Conservation (phyloP, 495 filamentous ascomycete genomes). For the Pseudomonodictys pantanalensis region DNA sequence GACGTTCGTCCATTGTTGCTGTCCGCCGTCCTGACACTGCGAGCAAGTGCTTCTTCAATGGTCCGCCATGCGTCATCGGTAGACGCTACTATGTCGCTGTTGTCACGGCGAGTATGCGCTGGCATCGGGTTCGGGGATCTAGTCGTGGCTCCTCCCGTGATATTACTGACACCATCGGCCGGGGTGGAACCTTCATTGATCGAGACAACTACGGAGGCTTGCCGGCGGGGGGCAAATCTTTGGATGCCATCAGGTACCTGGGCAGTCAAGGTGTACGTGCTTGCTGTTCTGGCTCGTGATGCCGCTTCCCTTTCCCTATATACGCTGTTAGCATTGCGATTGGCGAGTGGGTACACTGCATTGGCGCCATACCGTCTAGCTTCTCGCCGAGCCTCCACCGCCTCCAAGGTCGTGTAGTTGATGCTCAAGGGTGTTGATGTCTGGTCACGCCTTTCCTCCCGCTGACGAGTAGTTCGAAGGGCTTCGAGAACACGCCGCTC, state of each 20-base stretch:
- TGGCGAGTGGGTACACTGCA: slow-evolving; percentile 10
- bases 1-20: slow-evolving; percentile 7
- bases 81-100: slow-evolving; percentile 23
- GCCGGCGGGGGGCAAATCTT: slow-evolving; percentile 29
- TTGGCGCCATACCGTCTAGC: slow-evolving; percentile 27
- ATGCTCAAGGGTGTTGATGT: slow-evolving; percentile 38
- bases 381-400: slow-evolving; percentile 19
- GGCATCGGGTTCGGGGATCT: slow-evolving; percentile 30
- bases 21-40: slow-evolving; percentile 35
- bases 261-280: neutral
- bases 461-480: slow-evolving; percentile 45
- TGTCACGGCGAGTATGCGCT: slow-evolving; percentile 26
- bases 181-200: slow-evolving; percentile 1
- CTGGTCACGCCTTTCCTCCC: slow-evolving; percentile 36
- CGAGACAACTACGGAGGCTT: slow-evolving; percentile 31
- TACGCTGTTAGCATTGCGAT: slow-evolving; percentile 9
- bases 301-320: slow-evolving; percentile 13
- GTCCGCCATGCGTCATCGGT: slow-evolving; percentile 46
- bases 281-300: slow-evolving; percentile 1
- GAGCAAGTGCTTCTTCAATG: slow-evolving; percentile 46
- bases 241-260: neutral
- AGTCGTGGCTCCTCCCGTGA: slow-evolving; percentile 24
- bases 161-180: slow-evolving; percentile 4
- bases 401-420: slow-evolving; percentile 44
- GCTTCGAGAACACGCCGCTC: slow-evolving; percentile 61